Conservation (phyloP, 176 grass and related monocot genomes). For the Saccharum officinarum region DNA sequence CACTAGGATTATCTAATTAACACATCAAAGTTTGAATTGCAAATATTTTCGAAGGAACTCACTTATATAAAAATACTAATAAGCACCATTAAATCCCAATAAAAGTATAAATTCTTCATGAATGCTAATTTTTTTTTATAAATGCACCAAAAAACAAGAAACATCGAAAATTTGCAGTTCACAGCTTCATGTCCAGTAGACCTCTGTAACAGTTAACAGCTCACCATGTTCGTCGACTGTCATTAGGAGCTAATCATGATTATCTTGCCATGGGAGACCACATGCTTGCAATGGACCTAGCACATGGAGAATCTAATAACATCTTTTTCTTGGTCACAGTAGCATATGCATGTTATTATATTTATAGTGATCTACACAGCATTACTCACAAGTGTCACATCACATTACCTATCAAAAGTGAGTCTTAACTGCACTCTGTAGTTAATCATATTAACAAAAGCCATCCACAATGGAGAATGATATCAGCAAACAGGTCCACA, state of each 20-base stretch:
- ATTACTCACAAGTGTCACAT: neutral
- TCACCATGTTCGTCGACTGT: neutral
- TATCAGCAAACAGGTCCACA: constrained; percentile 5
- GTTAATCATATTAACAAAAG: neutral
- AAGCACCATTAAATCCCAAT: neutral
- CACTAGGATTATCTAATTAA: constrained; percentile 4
- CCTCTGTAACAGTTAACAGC: neutral
- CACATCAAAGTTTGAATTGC: neutral
- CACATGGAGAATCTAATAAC: neutral
- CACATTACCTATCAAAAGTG: neutral
- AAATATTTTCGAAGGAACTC: neutral
- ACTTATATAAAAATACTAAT: neutral
- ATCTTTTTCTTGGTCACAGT: neutral
- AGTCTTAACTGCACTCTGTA: neutral
- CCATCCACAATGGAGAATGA: neutral
- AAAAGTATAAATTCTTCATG: neutral
- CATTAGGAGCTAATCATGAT: neutral
- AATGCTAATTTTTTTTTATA: neutral
- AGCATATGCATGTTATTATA: neutral
- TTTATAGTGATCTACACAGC: constrained; percentile 8
- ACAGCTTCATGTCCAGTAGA: neutral
- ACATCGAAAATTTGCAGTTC: neutral
- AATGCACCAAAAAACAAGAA: neutral
- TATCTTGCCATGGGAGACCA: neutral
- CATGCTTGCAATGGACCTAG: neutral